Evolutionary conservation across 768 basidiomycete species (phyloP).

Genomic region (Termitomyces sp.): DNA sequence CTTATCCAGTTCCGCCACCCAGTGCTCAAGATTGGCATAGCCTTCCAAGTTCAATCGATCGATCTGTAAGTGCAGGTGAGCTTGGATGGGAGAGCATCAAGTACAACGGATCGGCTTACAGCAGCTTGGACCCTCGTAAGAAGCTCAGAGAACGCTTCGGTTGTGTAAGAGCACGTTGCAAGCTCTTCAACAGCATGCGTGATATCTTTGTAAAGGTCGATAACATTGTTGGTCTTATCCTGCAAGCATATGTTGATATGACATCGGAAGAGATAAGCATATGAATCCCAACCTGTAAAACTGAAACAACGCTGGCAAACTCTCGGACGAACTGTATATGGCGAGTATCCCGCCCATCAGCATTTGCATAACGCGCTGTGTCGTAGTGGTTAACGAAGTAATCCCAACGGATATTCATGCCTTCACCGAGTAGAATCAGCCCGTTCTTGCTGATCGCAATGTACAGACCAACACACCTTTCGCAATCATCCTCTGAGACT

Average conservation of each 20-base stretch:
- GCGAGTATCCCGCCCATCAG: slow-evolving; percentile 78
- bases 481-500: slow-evolving; percentile 88
- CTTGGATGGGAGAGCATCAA: neutral
- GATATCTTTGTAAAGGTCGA: slow-evolving; percentile 88
- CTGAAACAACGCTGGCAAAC: slow-evolving; percentile 88
- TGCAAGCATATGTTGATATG: slow-evolving; percentile 20
- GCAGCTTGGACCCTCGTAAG: slow-evolving; percentile 79
- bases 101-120: slow-evolving; percentile 35
- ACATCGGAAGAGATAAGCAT: neutral
- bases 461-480: slow-evolving; percentile 52
- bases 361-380: slow-evolving; percentile 62
- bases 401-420: slow-evolving; percentile 96
- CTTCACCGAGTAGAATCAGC: slow-evolving; percentile 30
- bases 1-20: slow-evolving; percentile 80
- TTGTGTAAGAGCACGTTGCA: slow-evolving; percentile 77
- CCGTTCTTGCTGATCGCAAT: neutral
- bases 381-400: slow-evolving; percentile 95
- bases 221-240: slow-evolving; percentile 94
- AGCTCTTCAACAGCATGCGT: slow-evolving; percentile 82
- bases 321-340: slow-evolving; percentile 94
- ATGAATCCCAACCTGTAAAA: slow-evolving; percentile 61
- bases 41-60: slow-evolving; percentile 95
- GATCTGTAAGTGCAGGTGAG: slow-evolving; percentile 43
- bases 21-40: slow-evolving; percentile 89
- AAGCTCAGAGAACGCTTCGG: slow-evolving; percentile 76